Evolutionary conservation across 1,284 basidiomycete species (phyloP).

Genomic region (Ustilago shanxiensis): DNA sequence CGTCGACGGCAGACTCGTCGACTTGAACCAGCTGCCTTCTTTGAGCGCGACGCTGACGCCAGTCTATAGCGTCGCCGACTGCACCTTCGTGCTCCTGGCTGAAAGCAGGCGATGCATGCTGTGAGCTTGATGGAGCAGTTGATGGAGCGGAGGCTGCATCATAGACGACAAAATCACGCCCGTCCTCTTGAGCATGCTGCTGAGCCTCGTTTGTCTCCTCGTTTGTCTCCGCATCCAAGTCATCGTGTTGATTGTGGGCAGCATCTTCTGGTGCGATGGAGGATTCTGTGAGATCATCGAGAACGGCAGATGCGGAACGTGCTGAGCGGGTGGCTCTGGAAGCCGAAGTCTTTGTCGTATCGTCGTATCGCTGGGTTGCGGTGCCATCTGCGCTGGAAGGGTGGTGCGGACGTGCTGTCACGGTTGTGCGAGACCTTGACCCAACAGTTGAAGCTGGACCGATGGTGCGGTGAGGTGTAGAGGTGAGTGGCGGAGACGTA

Average conservation of each 20-base stretch:
- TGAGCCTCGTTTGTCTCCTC: neutral
- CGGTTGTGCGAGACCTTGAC: conserved; percentile 41
- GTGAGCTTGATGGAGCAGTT: conserved; percentile 13
- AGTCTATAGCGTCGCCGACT: conserved; percentile 17
- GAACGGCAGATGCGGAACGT: conserved; percentile 38
- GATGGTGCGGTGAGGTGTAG: conserved; percentile 38
- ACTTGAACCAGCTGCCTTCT: conserved; percentile 36
- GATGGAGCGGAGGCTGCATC: conserved; percentile 20
- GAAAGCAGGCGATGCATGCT: conserved; percentile 7
- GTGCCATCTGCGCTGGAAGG: conserved; percentile 20
- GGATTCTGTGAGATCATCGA: conserved; percentile 48
- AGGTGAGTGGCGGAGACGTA: conserved; percentile 47
- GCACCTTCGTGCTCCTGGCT: neutral
- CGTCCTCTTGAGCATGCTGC: conserved; percentile 11
- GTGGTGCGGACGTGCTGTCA: conserved; percentile 41
- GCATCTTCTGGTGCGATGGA: conserved; percentile 45
- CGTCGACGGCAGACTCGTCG: conserved; percentile 40
- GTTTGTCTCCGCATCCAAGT: neutral
- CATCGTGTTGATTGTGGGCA: conserved; percentile 4
- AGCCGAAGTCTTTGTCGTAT: conserved; percentile 34
- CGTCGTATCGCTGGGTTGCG: conserved; percentile 27
- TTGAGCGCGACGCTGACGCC: conserved; percentile 36
- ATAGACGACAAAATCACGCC: conserved; percentile 40
- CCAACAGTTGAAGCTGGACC: conserved; percentile 45
- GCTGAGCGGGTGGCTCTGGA: conserved; percentile 32